These are phyloP conservation scores for Saccharomycopsis fibuligera DNA, from an alignment of 805 yeast species.

Conservation along the genomic window DNA sequence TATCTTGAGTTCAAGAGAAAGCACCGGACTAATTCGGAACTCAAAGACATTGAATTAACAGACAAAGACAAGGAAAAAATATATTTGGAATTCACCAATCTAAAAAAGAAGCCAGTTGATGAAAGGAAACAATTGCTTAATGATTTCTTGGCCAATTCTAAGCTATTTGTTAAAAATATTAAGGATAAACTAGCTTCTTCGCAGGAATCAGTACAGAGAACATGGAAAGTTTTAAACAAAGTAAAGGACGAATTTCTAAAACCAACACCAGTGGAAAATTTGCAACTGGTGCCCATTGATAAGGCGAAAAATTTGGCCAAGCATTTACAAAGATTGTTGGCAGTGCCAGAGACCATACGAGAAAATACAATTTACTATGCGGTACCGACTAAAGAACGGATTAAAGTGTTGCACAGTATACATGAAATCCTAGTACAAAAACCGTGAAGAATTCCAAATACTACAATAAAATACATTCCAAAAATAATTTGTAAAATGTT, in stretches of 20 bases:
- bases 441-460: not conserved
- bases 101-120: constrained; percentile 12
- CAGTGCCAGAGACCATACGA: constrained; percentile 15
- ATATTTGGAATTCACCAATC: constrained; percentile 14
- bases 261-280: not conserved
- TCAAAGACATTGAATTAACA: constrained; percentile 4
- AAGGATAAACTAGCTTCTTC: not conserved
- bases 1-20: constrained; percentile 17
- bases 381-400: constrained; percentile 19
- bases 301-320: constrained; percentile 2
- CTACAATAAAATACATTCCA: not conserved
- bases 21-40: constrained; percentile 4
- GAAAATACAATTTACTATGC: constrained; percentile 10
- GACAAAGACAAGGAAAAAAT: constrained; percentile 15
- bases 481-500: not conserved
- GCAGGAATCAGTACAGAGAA: not conserved
- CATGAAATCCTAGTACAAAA: not conserved
- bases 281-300: constrained; percentile 1
- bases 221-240: not conserved
- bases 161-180: constrained; percentile 1
- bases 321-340: constrained; percentile 6
- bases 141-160: constrained; percentile 8
- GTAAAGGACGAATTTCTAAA: not conserved
- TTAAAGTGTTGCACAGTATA: constrained; percentile 7
- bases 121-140: constrained; percentile 8